Base-by-base conservation (phyloP, 2,329 filamentous ascomycete genomes). In the Fusarium liriodendri region DNA sequence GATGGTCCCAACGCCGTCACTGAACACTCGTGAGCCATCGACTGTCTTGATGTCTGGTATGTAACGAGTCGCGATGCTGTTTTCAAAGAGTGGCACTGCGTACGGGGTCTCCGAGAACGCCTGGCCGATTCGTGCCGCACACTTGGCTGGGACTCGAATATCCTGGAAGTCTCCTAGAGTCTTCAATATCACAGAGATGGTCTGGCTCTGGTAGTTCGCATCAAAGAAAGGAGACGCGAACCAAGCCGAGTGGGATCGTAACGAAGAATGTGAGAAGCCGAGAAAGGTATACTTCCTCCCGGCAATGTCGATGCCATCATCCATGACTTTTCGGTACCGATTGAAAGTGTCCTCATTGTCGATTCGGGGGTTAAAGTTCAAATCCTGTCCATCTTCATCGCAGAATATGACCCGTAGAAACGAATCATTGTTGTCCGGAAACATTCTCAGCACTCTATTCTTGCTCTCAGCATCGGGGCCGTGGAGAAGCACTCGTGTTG, bases 211-310 rank as follows among this genome's bases (percentile, higher is more conserved):
- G 8, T 68, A 67, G 0, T 81, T 57, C 5, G 80, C 64, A 42
- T 86, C 82, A 2, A 83, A 14, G 59, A 90, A 90, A 0, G 84
- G 81, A 0, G 88, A 86, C 45, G 84, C 84, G 67, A 90, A 88
- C 93, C 93, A 95, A 38, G 89, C 91, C 0, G 91, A 91, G 67
- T 94, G 93, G 1, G 90, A 87, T 14, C 94, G 87, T 5, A 96
- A 85, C 0, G 93, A 95, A 0, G 93, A 96, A 80, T 95, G 92
- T 0, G 93, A 95, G 80, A 95, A 96, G 0, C 94, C 94, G 0
- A 96, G 85, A 76, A 95, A 96, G 0, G 83, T 81, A 76, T 90
- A 95, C 1, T 81, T 78, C 14, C 90, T 85, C 0, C 90, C 93
- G 4, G 88, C 93, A 62, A 96, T 89, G 1, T 82, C 77, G 32